Evolutionary conservation across 176 grass and related monocot species (phyloP).

Genomic region (Avena eriantha): DNA sequence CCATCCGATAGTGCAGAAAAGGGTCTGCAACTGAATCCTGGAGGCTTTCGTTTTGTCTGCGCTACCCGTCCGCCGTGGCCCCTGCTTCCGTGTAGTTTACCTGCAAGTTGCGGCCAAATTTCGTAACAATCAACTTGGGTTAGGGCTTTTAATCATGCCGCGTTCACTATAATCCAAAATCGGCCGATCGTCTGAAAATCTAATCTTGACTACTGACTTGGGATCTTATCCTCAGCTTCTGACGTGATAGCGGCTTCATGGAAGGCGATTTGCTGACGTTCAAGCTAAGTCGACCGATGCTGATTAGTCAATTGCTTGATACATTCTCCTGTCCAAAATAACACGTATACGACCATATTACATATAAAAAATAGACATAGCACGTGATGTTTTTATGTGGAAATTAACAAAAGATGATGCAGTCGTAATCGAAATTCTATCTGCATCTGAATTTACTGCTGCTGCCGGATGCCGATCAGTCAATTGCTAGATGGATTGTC

Average conservation of each 20-base stretch:
- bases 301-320: constrained; percentile 35
- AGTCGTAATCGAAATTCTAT: too few relatives aligned
- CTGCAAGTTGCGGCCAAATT: neutral
- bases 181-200: neutral
- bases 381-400: too few relatives aligned
- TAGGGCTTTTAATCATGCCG: neutral
- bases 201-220: constrained; percentile 24
- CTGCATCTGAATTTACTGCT: too few relatives aligned
- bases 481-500: constrained; percentile 19
- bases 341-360: neutral
- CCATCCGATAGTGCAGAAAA: constrained; percentile 41
- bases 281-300: neutral
- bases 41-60: neutral
- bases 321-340: neutral
- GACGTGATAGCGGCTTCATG: constrained; percentile 38
- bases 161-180: neutral
- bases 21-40: constrained; percentile 38
- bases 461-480: neutral
- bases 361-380: neutral
- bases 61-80: too few relatives aligned
- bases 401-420: too few relatives aligned
- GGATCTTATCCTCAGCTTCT: constrained; percentile 23
- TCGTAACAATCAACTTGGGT: neutral
- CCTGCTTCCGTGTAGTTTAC: neutral
- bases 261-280: constrained; percentile 35